These are phyloP conservation scores for Leccinum disarticulatum DNA, from an alignment of 768 basidiomycete genomes.

Conservation along the genomic window DNA sequence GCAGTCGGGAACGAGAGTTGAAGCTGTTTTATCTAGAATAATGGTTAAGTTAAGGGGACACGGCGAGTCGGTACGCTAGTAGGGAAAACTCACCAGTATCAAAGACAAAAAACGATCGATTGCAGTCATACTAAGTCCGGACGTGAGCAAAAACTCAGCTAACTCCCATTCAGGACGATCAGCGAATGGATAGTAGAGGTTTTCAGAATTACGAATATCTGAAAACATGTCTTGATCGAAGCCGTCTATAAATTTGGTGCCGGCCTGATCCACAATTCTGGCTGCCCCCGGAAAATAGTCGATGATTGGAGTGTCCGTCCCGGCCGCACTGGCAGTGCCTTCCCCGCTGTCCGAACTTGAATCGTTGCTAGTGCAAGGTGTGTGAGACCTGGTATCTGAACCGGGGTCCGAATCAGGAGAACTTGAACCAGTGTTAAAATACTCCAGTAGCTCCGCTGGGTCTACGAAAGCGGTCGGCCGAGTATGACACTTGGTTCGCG, in stretches of 20 bases:
- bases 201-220: neutral
- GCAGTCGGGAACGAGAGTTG: slow-evolving; percentile 20
- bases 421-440: neutral
- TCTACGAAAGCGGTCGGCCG: neutral
- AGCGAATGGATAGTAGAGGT: neutral
- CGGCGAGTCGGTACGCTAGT: neutral
- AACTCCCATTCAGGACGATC: neutral
- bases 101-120: neutral
- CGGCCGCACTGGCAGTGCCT: neutral
- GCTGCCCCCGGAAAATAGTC: neutral
- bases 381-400: neutral
- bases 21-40: slow-evolving; percentile 13
- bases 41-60: neutral
- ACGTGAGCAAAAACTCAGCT: neutral
- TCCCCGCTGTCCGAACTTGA: neutral
- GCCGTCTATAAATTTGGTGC: neutral
- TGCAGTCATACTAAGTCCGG: neutral
- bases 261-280: neutral
- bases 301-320: neutral
- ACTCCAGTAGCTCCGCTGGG: neutral
- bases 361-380: neutral
- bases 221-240: neutral
- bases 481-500: neutral
- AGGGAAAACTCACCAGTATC: neutral
- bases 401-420: neutral